Evolutionary conservation across 306 rosid species (phyloP).

Genomic region (Inga leiocalycina): DNA sequence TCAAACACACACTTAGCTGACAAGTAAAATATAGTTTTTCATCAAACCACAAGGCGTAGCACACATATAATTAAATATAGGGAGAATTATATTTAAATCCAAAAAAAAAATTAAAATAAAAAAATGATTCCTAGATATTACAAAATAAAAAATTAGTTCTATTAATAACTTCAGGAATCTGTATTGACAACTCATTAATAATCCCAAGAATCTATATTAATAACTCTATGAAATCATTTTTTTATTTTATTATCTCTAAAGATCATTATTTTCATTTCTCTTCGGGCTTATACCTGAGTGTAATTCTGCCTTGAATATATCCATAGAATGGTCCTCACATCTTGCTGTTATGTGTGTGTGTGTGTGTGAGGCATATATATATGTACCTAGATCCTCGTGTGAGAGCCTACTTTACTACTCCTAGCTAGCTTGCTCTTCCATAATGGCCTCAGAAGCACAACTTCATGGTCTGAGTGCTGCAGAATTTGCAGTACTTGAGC

Average conservation of each 20-base stretch:
- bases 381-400: background rate
- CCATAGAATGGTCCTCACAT: background rate
- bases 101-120: too few species aligned
- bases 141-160: too few species aligned
- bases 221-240: too few species aligned
- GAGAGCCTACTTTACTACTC: background rate
- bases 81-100: too few species aligned
- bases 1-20: slow-evolving; percentile 21
- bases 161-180: too few species aligned
- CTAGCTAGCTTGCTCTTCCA: background rate
- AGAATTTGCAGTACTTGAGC: slow-evolving; percentile 51
- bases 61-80: background rate
- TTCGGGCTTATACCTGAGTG: too few species aligned
- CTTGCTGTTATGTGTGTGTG: background rate
- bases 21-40: slow-evolving; percentile 23
- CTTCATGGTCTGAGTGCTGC: slow-evolving; percentile 59
- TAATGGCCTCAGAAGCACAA: slow-evolving; percentile 40
- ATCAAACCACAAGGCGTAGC: background rate
- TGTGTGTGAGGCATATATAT: background rate
- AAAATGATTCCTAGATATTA: too few species aligned
- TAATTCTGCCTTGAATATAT: background rate
- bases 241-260: too few species aligned
- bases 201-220: too few species aligned
- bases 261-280: too few species aligned
- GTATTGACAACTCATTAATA: too few species aligned